Evolutionary conservation across 768 basidiomycete genomes (phyloP), one percentile per base, ranked within the genome.

Genomic region (Agaricus subrufescens): DNA sequence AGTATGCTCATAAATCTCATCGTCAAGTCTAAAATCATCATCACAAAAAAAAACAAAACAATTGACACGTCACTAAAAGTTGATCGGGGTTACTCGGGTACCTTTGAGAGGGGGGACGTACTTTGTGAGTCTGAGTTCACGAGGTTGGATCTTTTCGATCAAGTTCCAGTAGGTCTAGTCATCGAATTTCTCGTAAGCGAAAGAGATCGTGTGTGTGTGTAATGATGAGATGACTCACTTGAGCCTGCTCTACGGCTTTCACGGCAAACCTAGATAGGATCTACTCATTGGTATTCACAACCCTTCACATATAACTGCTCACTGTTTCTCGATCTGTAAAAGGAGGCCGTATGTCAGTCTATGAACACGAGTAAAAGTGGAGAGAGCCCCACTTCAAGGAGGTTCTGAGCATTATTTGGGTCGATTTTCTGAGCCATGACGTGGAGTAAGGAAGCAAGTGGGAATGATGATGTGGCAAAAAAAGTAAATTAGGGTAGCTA

Each of bases 171-270:
- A 98, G 7, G 94, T 94, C 91, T 98, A 19, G 62, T 25, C 46
- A 46, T 11, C 34, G 11, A 34, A 19, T 19, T 19, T 19, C 11
- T 11, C 34, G 34, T 34, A 34, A 34, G 34, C 34, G 34, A 11
- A 34, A 6, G 34, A 45, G 25, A 54, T 38, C 26, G 50, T 47
- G 23, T 54, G 47, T 37, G 27, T 29, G 11, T 30, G 23, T 29
- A 30, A 30, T 11, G 15, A 34, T n/a, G 23, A 12, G 29, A 12
- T 23, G 49, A 23, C n/a, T 59, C 50, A 91, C 94, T 79, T 96
- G 92, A 45, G 95, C 92, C 62, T 98, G 94, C 68, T 99, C 95
- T 50, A 98, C 94, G 11, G 94, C 92, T 69, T 88, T 92, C 54
- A 99, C 96, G 26, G 92, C 92, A 67, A 94, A 94, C 66, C 87